A percentile compares a stretch with the other conserved stretches of the same genome.
phyloP scores from a whole-genome alignment of 2,329 filamentous ascomycete species.

The Penicillium sp. region DNA sequence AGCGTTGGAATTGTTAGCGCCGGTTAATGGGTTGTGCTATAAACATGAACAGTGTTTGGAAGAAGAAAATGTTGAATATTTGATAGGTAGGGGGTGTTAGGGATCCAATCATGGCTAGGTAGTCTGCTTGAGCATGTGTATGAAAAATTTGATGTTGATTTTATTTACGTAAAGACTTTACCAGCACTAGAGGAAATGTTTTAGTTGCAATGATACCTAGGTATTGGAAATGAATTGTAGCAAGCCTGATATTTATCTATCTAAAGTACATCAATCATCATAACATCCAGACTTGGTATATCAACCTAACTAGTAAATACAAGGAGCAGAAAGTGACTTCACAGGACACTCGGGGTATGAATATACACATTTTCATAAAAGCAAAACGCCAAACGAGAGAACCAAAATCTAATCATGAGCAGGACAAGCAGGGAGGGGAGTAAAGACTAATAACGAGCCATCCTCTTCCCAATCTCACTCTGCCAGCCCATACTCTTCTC shows the following conservation, averaged over 20 bases:
- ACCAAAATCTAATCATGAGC: background rate
- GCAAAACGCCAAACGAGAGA: background rate
- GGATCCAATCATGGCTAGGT: no score
- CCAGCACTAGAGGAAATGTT: no score
- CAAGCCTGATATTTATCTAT: background rate
- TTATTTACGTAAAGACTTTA: no score
- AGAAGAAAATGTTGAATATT: no score
- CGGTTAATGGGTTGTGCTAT: background rate
- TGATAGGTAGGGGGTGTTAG: no score
- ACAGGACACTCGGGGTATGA: background rate
- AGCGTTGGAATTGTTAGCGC: background rate
- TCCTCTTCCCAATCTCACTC: conserved; percentile 80
- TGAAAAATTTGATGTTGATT: no score
- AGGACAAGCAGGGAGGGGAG: no score
- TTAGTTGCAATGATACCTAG: no score
- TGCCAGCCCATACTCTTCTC: conserved; percentile 75
- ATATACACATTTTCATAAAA: no score
- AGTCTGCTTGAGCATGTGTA: no score
- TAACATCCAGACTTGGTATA: no score
- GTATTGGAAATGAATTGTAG: background rate
- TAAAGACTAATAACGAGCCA: conserved; percentile 41
- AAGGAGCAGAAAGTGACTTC: background rate
- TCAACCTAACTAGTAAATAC: background rate
- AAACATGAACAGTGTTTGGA: no score
- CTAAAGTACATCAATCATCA: background rate